These are phyloP conservation scores for Botrytis fabae DNA, from an alignment of 2,329 filamentous ascomycete species.

Conservation along the genomic window DNA sequence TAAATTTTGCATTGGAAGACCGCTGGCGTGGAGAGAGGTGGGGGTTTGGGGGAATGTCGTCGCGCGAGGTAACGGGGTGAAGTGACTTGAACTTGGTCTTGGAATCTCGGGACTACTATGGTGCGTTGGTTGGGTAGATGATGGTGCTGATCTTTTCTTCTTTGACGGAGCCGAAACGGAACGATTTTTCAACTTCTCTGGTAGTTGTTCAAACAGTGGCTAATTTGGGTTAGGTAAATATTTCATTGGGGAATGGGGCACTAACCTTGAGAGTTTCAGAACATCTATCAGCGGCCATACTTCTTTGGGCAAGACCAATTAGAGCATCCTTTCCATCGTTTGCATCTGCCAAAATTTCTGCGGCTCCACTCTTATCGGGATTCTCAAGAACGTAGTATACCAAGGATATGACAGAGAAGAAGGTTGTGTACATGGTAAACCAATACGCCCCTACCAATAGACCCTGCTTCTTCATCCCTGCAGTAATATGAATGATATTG, in stretches of 20 bases:
- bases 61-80: slow-evolving; percentile 27
- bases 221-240: slow-evolving; percentile 44
- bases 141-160: slow-evolving; percentile 59
- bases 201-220: slow-evolving; percentile 81
- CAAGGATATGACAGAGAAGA: slow-evolving; percentile 77
- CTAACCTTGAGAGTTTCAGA: slow-evolving; percentile 73
- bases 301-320: slow-evolving; percentile 74
- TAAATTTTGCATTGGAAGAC: slow-evolving; percentile 27
- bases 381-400: slow-evolving; percentile 82
- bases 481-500: slow-evolving; percentile 77
- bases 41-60: slow-evolving; percentile 38
- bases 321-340: slow-evolving; percentile 82
- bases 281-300: slow-evolving; percentile 85
- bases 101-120: slow-evolving; percentile 32
- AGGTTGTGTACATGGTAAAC: slow-evolving; percentile 84
- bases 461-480: slow-evolving; percentile 73
- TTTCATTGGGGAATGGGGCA: slow-evolving; percentile 25
- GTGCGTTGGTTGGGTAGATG: slow-evolving; percentile 42
- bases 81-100: slow-evolving; percentile 23
- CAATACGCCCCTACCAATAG: slow-evolving; percentile 80
- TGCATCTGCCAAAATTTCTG: slow-evolving; percentile 83
- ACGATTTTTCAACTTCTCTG: slow-evolving; percentile 64
- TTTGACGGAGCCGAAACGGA: slow-evolving; percentile 44
- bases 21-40: slow-evolving; percentile 31
- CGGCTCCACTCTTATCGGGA: slow-evolving; percentile 69